Evolutionary conservation across 2,329 filamentous ascomycete species (phyloP).

Genomic region (Fusarium subglutinans): DNA sequence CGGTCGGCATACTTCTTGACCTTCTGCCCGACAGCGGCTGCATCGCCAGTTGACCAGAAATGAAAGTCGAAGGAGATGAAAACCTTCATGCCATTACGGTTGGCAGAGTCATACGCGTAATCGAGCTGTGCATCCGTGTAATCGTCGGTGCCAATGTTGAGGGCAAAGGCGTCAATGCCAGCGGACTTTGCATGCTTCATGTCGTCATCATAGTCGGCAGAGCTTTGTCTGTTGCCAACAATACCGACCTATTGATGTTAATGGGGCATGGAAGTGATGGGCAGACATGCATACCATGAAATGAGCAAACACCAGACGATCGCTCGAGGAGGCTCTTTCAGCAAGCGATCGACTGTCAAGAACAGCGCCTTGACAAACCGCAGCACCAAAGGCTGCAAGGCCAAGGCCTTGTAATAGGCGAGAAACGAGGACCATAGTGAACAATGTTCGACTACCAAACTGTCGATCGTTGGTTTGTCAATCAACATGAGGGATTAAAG

Average conservation of each 20-base stretch:
- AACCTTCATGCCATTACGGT: constrained; percentile 59
- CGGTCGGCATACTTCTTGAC: constrained; percentile 55
- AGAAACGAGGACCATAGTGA: constrained; percentile 14
- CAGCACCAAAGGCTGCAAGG: constrained; percentile 7
- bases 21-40: constrained; percentile 53
- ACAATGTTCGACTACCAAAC: background rate
- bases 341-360: constrained; percentile 2
- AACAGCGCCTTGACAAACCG: background rate
- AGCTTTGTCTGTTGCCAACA: constrained; percentile 51
- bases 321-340: constrained; percentile 19
- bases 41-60: constrained; percentile 52
- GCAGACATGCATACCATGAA: constrained; percentile 16
- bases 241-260: constrained; percentile 52
- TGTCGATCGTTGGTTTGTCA: background rate
- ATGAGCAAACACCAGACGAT: constrained; percentile 30
- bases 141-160: constrained; percentile 59
- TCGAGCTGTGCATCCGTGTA: constrained; percentile 57
- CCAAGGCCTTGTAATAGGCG: constrained; percentile 9
- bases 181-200: constrained; percentile 56
- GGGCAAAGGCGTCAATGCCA: constrained; percentile 59
- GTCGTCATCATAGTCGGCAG: constrained; percentile 57
- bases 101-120: constrained; percentile 60
- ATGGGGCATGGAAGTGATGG: accelerated
- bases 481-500: background rate
- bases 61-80: constrained; percentile 68